Evolutionary conservation across 2,329 filamentous ascomycete genomes (phyloP), one percentile per base, ranked within the genome.

Genomic region (Cytospora schulzeri): DNA sequence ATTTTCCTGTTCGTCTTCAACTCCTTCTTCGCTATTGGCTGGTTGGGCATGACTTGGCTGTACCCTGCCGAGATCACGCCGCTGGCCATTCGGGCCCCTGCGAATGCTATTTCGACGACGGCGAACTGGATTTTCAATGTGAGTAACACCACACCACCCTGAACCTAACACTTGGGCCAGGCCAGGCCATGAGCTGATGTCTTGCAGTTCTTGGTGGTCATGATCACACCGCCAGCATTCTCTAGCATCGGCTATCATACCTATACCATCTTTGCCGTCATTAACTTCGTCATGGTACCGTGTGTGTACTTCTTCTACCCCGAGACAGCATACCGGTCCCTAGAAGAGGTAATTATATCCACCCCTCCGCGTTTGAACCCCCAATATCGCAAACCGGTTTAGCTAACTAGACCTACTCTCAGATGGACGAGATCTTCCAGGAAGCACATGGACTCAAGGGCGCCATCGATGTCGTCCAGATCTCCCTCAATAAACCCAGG

Each of bases 61-160:
- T 90, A 90, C 62, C 88, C 87, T 0, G 88, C 89, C 1, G 89
- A 93, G 72, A 92, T 92, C 63, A 92, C 91, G 70, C 89, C 90
- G 0, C 76, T 91, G 0, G 83, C 89, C 66, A 83, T 91, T 0
- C 83, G 90, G 26, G 90, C 90, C 1, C 88, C 89, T 69, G 90
- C 90, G 7, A 92, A 92, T 66, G 88, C 90, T 0, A 64, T 64
- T 12, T 64, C 62, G 4, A 64, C 62, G 7, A 64, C 62, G 28
- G 62, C 56, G n/a, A 64, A 64, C 15, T 64, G 62, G 62, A 64
- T 64, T 29, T 64, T 64, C 38, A 64, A 64, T 22, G 62, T 64
- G n/a, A 38, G 62, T n/a, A n/a, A n/a, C n/a, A n/a, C n/a, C n/a
- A n/a, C n/a, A n/a, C n/a, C n/a, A n/a, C n/a, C n/a, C n/a, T n/a